phyloP scores from a whole-genome alignment of 495 filamentous ascomycete species.

The Symbiotaphrina buchneri region DNA sequence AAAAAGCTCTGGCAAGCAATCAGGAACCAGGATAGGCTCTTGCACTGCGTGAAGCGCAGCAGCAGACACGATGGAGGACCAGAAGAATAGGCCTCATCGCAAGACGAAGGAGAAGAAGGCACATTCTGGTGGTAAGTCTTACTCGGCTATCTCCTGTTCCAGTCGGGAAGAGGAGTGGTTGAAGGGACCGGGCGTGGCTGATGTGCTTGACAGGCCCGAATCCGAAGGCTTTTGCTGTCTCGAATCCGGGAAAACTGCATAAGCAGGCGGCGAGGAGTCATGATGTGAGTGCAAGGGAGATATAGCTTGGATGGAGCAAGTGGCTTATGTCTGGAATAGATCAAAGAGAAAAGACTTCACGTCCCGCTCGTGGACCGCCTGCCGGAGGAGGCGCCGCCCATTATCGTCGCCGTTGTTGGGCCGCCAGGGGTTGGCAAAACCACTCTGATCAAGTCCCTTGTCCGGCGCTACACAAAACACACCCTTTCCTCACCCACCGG shows the following conservation, averaged over 20 bases:
- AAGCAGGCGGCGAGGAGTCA: slow-evolving; percentile 73
- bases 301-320: neutral
- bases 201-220: slow-evolving; percentile 33
- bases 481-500: slow-evolving; percentile 73
- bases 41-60: slow-evolving; percentile 3
- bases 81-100: slow-evolving; percentile 69
- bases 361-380: slow-evolving; percentile 87
- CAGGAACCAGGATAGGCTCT: neutral
- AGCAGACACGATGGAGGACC: slow-evolving; percentile 48
- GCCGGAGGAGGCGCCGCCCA: slow-evolving; percentile 85
- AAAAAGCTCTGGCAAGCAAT: neutral
- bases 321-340: slow-evolving; percentile 20
- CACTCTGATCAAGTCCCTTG: slow-evolving; percentile 72
- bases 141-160: slow-evolving; percentile 1
- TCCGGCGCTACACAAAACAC: slow-evolving; percentile 89
- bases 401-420: slow-evolving; percentile 80
- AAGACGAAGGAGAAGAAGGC: slow-evolving; percentile 85
- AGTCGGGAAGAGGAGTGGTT: slow-evolving; percentile 8
- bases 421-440: slow-evolving; percentile 77
- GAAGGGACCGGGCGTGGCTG: neutral
- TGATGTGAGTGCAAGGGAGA: slow-evolving; percentile 63
- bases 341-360: slow-evolving; percentile 89
- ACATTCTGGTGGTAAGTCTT: slow-evolving; percentile 18
- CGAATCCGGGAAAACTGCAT: slow-evolving; percentile 65
- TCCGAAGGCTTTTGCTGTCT: slow-evolving; percentile 78